phyloP scores from a whole-genome alignment of 2,329 filamentous ascomycete species.

The Colletotrichum lupini region DNA sequence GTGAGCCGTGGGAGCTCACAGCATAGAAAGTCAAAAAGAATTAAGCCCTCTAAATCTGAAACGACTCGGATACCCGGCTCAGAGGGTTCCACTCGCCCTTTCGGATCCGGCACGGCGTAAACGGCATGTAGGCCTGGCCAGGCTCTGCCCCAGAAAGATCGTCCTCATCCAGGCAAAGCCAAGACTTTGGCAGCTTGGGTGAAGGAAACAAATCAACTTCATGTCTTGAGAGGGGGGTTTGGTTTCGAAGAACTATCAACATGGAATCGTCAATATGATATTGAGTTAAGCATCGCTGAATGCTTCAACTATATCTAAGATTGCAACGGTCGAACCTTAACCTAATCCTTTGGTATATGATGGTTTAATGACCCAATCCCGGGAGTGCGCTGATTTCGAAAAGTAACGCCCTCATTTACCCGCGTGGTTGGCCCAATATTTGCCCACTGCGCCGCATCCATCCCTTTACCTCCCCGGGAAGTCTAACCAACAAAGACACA shows the following conservation, averaged over 20 bases:
- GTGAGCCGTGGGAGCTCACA: neutral
- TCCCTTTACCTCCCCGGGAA: neutral
- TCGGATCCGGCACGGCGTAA: constrained; percentile 23
- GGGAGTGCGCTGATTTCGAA: constrained; percentile 17
- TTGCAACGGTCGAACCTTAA: neutral
- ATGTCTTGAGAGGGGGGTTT: neutral
- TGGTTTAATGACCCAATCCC: neutral
- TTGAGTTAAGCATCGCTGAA: neutral
- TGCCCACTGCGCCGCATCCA: neutral
- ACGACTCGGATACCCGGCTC: constrained; percentile 19
- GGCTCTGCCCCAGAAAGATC: constrained; percentile 24
- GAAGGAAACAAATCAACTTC: neutral
- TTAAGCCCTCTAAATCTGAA: constrained; percentile 21
- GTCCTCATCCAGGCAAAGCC: constrained; percentile 20
- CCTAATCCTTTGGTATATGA: neutral
- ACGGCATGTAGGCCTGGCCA: constrained; percentile 14
- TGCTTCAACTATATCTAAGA: neutral
- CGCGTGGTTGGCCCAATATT: constrained; percentile 8
- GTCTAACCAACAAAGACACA: neutral
- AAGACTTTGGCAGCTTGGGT: constrained; percentile 19
- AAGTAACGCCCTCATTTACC: constrained; percentile 14
- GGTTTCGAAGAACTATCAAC: too few species aligned
- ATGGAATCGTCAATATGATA: too few species aligned
- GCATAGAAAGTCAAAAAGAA: constrained; percentile 10
- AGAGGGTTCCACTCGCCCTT: neutral